Conservation (phyloP, 495 filamentous ascomycete species). For the Lasiosphaeris hirsuta region DNA sequence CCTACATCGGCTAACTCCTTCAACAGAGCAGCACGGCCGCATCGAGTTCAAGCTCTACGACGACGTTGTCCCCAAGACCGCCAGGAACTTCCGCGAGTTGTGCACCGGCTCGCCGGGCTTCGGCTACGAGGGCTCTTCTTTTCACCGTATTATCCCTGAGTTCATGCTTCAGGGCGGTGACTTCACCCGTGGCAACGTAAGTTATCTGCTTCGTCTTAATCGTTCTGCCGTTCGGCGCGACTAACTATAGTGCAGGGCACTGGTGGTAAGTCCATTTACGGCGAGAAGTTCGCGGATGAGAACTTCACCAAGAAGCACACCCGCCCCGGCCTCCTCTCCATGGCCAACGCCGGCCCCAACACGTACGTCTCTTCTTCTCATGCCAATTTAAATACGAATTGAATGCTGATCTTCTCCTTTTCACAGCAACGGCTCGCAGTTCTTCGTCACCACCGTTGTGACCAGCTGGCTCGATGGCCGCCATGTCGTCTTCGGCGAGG, state of each 20-base stretch:
- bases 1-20: slow-evolving; percentile 15
- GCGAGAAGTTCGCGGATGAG: slow-evolving; percentile 81
- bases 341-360: slow-evolving; percentile 80
- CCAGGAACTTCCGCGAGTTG: slow-evolving; percentile 90
- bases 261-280: slow-evolving; percentile 84
- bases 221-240: not conserved
- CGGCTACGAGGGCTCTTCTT: slow-evolving; percentile 74
- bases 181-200: slow-evolving; percentile 92
- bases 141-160: slow-evolving; percentile 92
- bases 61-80: slow-evolving; percentile 82
- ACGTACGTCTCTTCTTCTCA: slow-evolving; percentile 50
- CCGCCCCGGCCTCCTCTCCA: slow-evolving; percentile 65
- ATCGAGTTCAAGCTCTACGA: slow-evolving; percentile 92
- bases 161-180: slow-evolving; percentile 99
- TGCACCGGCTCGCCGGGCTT: slow-evolving; percentile 91
- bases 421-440: slow-evolving; percentile 69
- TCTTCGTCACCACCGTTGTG: slow-evolving; percentile 71
- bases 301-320: slow-evolving; percentile 68
- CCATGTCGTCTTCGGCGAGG: slow-evolving; percentile 81
- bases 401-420: slow-evolving; percentile 5
- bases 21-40: slow-evolving; percentile 67
- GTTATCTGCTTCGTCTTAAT: slow-evolving; percentile 27
- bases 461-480: slow-evolving; percentile 74
- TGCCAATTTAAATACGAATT: not conserved
- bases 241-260: slow-evolving; percentile 56